phyloP scores from a whole-genome alignment of 495 filamentous ascomycete species.

The Tuber calosporum region DNA sequence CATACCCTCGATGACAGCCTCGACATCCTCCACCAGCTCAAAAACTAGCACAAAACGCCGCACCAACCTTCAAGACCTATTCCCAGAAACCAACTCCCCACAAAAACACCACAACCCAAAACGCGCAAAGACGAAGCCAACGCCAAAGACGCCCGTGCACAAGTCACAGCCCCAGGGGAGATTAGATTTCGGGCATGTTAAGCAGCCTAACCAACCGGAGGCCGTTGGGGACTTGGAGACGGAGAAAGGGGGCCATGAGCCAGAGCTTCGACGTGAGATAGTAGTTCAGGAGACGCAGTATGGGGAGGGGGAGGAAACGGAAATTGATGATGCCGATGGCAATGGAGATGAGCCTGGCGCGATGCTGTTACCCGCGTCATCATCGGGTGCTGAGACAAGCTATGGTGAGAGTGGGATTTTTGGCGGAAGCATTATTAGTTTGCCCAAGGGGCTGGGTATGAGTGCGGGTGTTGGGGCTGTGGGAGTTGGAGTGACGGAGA shows the following conservation, averaged over 20 bases:
- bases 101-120: slow-evolving; percentile 26
- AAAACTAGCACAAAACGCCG: slow-evolving; percentile 7
- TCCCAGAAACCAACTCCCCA: slow-evolving; percentile 23
- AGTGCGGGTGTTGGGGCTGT: background rate
- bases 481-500: slow-evolving; percentile 14
- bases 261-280: slow-evolving; percentile 3
- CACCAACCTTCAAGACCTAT: slow-evolving; percentile 14
- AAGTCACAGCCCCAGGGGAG: slow-evolving; percentile 16
- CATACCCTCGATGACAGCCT: slow-evolving; percentile 9
- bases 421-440: slow-evolving; percentile 15
- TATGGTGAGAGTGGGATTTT: slow-evolving; percentile 23
- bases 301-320: slow-evolving; percentile 3
- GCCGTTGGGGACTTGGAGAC: background rate
- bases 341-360: background rate
- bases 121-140: slow-evolving; percentile 21
- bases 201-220: slow-evolving; percentile 14
- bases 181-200: slow-evolving; percentile 20
- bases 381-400: slow-evolving; percentile 6
- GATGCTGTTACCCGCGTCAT: background rate
- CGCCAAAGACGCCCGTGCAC: slow-evolving; percentile 13
- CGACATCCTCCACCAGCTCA: background rate
- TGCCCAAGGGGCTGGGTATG: slow-evolving; percentile 23
- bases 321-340: slow-evolving; percentile 17
- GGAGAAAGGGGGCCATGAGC: slow-evolving; percentile 18
- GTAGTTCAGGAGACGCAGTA: slow-evolving; percentile 16